phyloP scores from a whole-genome alignment of 1,284 basidiomycete species.

The Stereum hirsutum region DNA sequence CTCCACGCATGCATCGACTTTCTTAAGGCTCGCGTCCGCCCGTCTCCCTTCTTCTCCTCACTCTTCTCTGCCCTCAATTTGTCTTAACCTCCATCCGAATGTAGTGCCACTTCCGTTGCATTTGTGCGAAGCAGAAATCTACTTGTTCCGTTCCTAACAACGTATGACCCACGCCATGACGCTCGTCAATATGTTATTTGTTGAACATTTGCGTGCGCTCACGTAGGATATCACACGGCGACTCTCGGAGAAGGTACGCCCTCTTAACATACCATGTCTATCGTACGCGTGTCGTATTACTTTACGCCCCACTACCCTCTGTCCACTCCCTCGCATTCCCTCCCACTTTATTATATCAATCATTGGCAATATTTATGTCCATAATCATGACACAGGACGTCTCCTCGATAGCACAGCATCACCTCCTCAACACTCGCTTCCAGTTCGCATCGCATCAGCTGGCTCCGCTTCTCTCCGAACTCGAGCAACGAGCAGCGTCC shows the following conservation, averaged over 20 bases:
- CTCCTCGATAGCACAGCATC: constrained; percentile 73
- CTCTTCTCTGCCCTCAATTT: not conserved
- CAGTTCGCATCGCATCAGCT: constrained; percentile 60
- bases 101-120: constrained; percentile 82
- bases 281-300: too few species aligned
- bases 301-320: too few species aligned
- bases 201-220: constrained; percentile 69
- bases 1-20: constrained; percentile 87
- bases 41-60: too few species aligned
- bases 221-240: constrained; percentile 67
- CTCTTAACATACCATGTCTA: too few species aligned
- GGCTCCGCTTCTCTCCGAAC: constrained; percentile 70
- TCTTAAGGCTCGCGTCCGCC: constrained; percentile 72
- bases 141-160: constrained; percentile 88
- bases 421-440: constrained; percentile 87
- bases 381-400: constrained; percentile 46
- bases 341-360: too few species aligned
- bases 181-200: constrained; percentile 90
- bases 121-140: constrained; percentile 87
- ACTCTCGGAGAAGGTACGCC: constrained; percentile 61
- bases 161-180: constrained; percentile 96
- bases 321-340: too few species aligned
- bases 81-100: not conserved
- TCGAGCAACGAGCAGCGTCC: constrained; percentile 66
- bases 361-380: too few species aligned